Base-by-base conservation (phyloP, 1,139 yeast species). In the Taphrina pruni region DNA sequence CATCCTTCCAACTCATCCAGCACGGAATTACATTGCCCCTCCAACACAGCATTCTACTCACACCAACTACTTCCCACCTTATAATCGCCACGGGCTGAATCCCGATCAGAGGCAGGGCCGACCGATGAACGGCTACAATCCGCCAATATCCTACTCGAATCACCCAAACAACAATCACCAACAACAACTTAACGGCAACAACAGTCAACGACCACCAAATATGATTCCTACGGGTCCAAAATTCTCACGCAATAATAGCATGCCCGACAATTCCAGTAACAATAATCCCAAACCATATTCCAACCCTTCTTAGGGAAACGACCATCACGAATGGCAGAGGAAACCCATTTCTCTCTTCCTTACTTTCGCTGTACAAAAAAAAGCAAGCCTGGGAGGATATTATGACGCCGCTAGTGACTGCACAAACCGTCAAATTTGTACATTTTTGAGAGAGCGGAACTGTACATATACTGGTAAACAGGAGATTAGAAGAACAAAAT, bases 201-300 rank as follows among this genome's bases (percentile, higher is more conserved):
- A 39, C 36, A 26, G 12, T 17, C 60, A 56, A 8, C 46, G 60
- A 17, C 48, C 54, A 32, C 17, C 39, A 11, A 54, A 36, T 17
- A 17, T 35, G 50, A 56, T 56, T 8, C 62, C 62, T 1, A 58
- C 62, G 7, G 62, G 62, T 32, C 62, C 62, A 14, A 58, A 58
- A 32, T 58, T 26, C 54, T 12, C 21, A 45, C 62, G 62, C 6
- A 17, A 52, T 11, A 45, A 32, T 39, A 58, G 62, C 54, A 17
- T 17, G 32, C 39, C 62, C 20, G 62, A 58, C n/a, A 43, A 17
- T 17, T 11, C 50, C 17, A 35, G 35, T 26, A 54, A 50, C 54
- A 50, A 50, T 50, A 50, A 50, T 50, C 4, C 54, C 11, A 50
- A 50, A 35, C 54, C 54, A 32, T 50, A 50, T 50, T 35, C 54